Base-by-base conservation (phyloP, 2,329 filamentous ascomycete genomes). In the Sporothrix globosa region DNA sequence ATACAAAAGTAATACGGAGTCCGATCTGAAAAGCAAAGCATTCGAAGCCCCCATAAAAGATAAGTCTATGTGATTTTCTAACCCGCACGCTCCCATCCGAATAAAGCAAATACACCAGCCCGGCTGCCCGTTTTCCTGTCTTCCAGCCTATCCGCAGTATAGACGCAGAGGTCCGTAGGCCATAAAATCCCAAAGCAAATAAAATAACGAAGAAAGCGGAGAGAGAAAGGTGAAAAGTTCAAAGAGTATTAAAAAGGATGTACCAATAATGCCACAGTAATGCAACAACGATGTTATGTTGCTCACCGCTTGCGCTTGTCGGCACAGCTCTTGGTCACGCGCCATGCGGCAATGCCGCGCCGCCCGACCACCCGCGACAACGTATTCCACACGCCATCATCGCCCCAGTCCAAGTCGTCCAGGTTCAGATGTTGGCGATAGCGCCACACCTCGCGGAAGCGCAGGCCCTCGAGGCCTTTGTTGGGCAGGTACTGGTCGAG, bases 391-490 rank as follows among this genome's bases (percentile, higher is more conserved):
- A 94, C 83, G 6, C 92, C 92, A 75, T 94, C 91, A 72, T 91
- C 89, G 2, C 83, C 90, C 82, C 92, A 93, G 77, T 94, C 91
- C 77, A 95, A 82, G 79, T 95, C 92, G 78, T 95, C 92, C 54
- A 95, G 81, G 75, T 93, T 93, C 46, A 95, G 79, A 78, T 95
- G 92, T 69, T 84, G 83, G 61, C 80, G 81, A 75, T 92, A 85
- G 71, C 85, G 85, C 90, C 91, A 94, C 3, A 92, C 86, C 77
- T 92, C 87, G 71, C 89, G 84, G 75, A 94, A 90, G 44, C 85
- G 81, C 67, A 93, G 75, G 1, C 87, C 87, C 19, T 87, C 83
- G 50, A 88, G 76, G 0, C 84, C 85, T 78, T 88, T 88, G 73
- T 89, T 88, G 3, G 81, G 76, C 17, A 88, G 80, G 75, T 88